Conservation (phyloP, 305 asterid species). For the Fraxinus nigra region DNA sequence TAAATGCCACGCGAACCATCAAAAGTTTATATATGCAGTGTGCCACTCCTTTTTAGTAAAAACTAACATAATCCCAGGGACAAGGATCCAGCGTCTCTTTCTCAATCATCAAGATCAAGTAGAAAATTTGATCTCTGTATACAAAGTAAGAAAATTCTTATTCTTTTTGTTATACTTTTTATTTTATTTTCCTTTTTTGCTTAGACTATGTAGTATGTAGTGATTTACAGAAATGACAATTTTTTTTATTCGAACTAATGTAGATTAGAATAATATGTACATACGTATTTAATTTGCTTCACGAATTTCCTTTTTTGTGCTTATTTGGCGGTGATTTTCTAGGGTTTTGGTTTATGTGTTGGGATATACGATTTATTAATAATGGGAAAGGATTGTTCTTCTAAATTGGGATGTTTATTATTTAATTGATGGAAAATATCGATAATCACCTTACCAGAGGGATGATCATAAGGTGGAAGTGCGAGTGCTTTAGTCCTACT, state of each 20-base stretch:
- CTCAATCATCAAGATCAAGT: not conserved
- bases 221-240: not conserved
- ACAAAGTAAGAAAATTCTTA: not conserved
- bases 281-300: not conserved
- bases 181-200: not conserved
- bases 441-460: not conserved
- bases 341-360: constrained; percentile 23
- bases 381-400: not conserved
- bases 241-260: not conserved
- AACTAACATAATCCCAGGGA: not conserved
- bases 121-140: not conserved
- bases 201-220: not conserved
- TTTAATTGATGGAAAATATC: not conserved
- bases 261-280: not conserved
- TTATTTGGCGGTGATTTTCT: constrained; percentile 5
- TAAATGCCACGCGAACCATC: not conserved
- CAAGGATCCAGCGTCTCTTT: not conserved
- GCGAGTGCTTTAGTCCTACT: not conserved
- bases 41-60: not conserved
- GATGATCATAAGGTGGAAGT: not conserved
- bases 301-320: not conserved
- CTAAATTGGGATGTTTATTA: not conserved
- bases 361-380: not conserved
- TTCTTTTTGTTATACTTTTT: not conserved
- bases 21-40: not conserved